Evolutionary conservation across 257 asterid genomes (phyloP).

Genomic region (Coffea eugenioides): DNA sequence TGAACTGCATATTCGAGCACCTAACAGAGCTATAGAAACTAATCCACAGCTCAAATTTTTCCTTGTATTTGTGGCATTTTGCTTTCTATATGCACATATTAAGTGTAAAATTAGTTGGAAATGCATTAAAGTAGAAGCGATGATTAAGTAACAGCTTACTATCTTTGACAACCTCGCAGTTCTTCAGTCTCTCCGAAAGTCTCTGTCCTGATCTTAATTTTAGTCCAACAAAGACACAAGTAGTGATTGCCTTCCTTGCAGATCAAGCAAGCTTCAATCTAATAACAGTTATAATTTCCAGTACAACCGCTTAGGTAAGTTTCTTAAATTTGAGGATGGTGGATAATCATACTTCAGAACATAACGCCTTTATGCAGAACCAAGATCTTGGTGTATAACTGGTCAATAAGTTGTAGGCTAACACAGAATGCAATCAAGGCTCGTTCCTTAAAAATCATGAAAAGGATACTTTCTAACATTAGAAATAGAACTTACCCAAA

Average conservation of each 20-base stretch:
- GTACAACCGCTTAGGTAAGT: too few species aligned
- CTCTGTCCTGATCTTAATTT: too few species aligned
- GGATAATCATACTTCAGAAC: not conserved
- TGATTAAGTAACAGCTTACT: not conserved
- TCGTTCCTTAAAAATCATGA: not conserved
- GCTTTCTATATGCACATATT: not conserved
- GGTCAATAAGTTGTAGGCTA: not conserved
- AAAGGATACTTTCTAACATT: slow-evolving; percentile 16
- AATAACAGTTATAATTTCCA: too few species aligned
- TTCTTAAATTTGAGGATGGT: too few species aligned
- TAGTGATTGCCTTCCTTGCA: too few species aligned
- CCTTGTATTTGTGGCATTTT: not conserved
- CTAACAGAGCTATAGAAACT: not conserved
- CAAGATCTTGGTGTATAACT: not conserved
- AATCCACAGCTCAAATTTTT: not conserved
- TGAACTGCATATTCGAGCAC: not conserved
- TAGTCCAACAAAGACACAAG: too few species aligned
- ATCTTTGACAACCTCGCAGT: not conserved
- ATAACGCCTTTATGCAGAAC: not conserved
- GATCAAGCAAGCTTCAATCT: too few species aligned
- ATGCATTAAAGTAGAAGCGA: not conserved
- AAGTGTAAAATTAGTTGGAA: not conserved
- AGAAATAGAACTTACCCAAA: slow-evolving; percentile 80
- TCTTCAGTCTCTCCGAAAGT: too few species aligned
- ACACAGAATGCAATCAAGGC: slow-evolving; percentile 1